phyloP scores from a whole-genome alignment of 768 basidiomycete genomes.

The Macrocybe gigantea region DNA sequence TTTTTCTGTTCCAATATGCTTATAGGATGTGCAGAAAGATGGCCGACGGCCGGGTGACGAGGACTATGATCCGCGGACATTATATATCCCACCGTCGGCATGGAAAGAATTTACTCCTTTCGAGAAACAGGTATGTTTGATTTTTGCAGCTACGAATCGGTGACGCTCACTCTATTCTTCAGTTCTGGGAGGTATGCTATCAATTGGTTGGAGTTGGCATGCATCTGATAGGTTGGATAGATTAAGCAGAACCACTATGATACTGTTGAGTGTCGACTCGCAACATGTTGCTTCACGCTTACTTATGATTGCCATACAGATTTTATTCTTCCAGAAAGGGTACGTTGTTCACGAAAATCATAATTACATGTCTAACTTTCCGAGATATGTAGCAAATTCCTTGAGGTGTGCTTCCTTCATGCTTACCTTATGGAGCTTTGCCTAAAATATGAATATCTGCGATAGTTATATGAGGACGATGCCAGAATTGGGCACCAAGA shows the following conservation, averaged over 20 bases:
- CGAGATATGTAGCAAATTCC: conserved; percentile 54
- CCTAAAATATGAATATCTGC: not conserved
- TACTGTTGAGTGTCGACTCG: conserved; percentile 46
- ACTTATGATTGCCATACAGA: conserved; percentile 29
- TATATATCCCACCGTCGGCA: conserved; percentile 68
- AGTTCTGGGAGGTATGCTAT: conserved; percentile 70
- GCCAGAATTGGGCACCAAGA: conserved; percentile 89
- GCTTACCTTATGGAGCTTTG: not conserved
- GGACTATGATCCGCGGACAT: conserved; percentile 85
- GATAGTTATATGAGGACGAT: conserved; percentile 90
- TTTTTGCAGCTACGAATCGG: not conserved
- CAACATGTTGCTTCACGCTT: conserved; percentile 12
- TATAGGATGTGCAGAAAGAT: conserved; percentile 57
- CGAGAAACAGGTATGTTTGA: conserved; percentile 68
- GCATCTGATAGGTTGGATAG: conserved; percentile 23
- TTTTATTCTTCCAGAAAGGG: conserved; percentile 99
- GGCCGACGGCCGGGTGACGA: conserved; percentile 71
- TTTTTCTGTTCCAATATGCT: not conserved
- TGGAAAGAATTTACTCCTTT: conserved; percentile 92
- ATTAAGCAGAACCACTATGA: conserved; percentile 98
- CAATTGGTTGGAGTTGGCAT: not conserved
- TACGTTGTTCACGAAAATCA: conserved; percentile 18
- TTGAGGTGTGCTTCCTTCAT: conserved; percentile 44
- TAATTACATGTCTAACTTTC: conserved; percentile 2
- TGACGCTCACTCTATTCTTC: conserved; percentile 4